Evolutionary conservation across 1,284 basidiomycete genomes (phyloP).

Genomic region (Naganishia sp.): DNA sequence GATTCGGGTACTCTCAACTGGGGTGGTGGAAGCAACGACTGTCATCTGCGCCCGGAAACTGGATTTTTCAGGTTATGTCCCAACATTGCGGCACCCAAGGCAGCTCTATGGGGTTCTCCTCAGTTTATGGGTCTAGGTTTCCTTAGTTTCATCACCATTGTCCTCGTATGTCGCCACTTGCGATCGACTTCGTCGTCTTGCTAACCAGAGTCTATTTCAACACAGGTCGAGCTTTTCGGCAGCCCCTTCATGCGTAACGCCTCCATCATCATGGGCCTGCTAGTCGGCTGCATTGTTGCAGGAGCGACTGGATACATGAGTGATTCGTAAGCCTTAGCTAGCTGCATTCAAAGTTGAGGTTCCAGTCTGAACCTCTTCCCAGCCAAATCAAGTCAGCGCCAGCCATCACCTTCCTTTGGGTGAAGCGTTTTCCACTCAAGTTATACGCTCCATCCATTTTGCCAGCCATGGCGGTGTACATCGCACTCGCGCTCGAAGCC

Average conservation of each 20-base stretch:
- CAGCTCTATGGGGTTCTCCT: conserved; percentile 69
- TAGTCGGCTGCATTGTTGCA: conserved; percentile 74
- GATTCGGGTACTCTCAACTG: conserved; percentile 74
- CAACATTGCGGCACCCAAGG: conserved; percentile 63
- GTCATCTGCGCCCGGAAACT: conserved; percentile 61
- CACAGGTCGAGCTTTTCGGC: conserved; percentile 52
- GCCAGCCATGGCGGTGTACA: conserved; percentile 78
- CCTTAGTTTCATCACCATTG: conserved; percentile 72
- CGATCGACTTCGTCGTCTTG: background rate
- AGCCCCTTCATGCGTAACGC: conserved; percentile 67
- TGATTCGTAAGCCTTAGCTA: conserved; percentile 39
- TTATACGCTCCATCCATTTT: conserved; percentile 80
- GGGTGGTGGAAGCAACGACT: conserved; percentile 71
- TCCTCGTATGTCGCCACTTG: conserved; percentile 30
- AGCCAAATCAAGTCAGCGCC: conserved; percentile 67
- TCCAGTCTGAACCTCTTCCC: background rate
- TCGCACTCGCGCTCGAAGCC: conserved; percentile 52
- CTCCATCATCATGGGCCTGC: conserved; percentile 49
- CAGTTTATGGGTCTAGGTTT: conserved; percentile 84
- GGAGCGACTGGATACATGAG: conserved; percentile 74
- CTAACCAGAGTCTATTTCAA: background rate
- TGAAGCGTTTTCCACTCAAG: conserved; percentile 68
- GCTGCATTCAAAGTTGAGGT: background rate
- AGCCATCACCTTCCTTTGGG: conserved; percentile 76
- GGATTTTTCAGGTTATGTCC: conserved; percentile 72